These are phyloP conservation scores for Eucommia ulmoides DNA, from an alignment of 257 asterid species.

Conservation along the genomic window DNA sequence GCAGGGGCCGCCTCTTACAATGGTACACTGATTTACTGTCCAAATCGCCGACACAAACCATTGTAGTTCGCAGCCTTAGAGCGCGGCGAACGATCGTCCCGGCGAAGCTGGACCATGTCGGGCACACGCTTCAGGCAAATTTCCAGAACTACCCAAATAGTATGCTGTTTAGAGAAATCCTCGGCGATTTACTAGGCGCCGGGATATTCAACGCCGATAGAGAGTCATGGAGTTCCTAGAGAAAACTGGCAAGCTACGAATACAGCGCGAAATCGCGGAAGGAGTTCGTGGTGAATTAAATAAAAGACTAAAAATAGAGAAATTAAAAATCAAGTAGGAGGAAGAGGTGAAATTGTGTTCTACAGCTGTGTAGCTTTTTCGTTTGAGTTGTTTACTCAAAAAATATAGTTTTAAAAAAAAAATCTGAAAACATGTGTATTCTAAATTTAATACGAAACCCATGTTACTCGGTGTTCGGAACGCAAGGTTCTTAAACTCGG, in stretches of 20 bases:
- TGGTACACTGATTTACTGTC: constrained; percentile 8
- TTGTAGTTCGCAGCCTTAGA: constrained; percentile 40
- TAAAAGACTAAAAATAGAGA: too few relatives aligned
- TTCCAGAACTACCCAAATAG: constrained; percentile 55
- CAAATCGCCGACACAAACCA: constrained; percentile 23
- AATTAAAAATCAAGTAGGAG: too few relatives aligned
- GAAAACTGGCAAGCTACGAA: constrained; percentile 55
- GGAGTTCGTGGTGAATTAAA: constrained; percentile 30
- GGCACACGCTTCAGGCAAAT: constrained; percentile 39
- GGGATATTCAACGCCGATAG: constrained; percentile 65
- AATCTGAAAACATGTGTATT: too few relatives aligned
- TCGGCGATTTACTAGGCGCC: constrained; percentile 48
- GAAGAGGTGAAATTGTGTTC: too few relatives aligned
- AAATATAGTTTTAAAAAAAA: too few relatives aligned
- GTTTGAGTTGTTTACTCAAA: too few relatives aligned
- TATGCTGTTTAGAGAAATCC: constrained; percentile 28
- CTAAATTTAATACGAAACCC: too few relatives aligned
- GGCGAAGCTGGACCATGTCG: constrained; percentile 39
- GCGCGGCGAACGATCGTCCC: constrained; percentile 35
- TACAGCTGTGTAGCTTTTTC: too few relatives aligned
- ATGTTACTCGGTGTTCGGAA: too few relatives aligned
- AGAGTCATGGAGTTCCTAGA: constrained; percentile 41
- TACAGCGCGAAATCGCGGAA: constrained; percentile 31
- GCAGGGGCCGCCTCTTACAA: constrained; percentile 2
- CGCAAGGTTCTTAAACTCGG: too few relatives aligned